Conservation (phyloP, 305 asterid genomes). For the Fraxinus baroniana region DNA sequence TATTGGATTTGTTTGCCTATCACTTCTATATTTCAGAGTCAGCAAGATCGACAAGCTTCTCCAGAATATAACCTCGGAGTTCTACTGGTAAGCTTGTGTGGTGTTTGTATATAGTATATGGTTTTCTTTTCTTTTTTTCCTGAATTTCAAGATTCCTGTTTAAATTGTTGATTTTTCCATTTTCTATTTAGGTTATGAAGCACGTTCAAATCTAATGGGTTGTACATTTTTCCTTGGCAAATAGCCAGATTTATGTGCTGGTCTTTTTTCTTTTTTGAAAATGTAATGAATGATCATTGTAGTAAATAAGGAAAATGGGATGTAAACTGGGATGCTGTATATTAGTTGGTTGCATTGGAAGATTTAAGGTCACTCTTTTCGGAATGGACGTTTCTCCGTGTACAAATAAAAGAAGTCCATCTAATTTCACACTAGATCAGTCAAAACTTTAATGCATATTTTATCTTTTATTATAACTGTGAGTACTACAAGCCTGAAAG, state of each 20-base stretch:
- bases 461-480: background rate
- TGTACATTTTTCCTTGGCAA: background rate
- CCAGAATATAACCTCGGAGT: conserved; percentile 87
- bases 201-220: background rate
- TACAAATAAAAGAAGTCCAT: background rate
- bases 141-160: background rate
- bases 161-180: background rate
- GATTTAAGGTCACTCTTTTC: background rate
- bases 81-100: conserved; percentile 58
- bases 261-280: background rate
- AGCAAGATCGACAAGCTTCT: conserved; percentile 47
- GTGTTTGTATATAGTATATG: background rate
- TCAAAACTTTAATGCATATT: background rate
- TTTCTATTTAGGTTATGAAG: background rate
- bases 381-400: background rate
- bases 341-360: conserved; percentile 1
- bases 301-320: background rate
- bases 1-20: background rate
- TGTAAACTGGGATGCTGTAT: background rate
- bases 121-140: background rate
- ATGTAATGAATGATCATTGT: background rate
- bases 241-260: background rate
- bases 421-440: background rate
- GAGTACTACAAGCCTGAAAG: background rate
- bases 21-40: conserved; percentile 41